Evolutionary conservation across 306 rosid genomes (phyloP), one percentile per base, ranked within the genome.

Genomic region (Canavalia gladiata): DNA sequence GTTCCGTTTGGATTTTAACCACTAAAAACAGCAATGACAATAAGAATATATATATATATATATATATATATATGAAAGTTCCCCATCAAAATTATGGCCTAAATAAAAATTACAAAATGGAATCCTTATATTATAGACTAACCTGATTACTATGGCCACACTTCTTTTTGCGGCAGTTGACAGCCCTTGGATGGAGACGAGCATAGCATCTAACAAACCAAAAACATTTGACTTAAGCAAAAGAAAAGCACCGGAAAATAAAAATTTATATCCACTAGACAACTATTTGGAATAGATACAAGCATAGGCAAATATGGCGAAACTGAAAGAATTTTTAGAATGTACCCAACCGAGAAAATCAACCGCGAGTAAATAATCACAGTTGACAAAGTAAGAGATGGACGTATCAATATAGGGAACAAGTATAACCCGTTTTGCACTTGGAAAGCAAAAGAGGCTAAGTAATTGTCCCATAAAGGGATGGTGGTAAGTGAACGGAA

Each of bases 81-180:
- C 5, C 34, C 13, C 0, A 35, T 3, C 13, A 59, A 31, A 33
- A 2, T 0, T 0, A 3, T 0, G 4, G 7, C 6, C 0, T 8
- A 28, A 75, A 64, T 13, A 5, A 2, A 18, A 2, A 30, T 59
- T 0, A 1, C 6, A 13, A 5, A 0, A 43, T 0, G 60, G 49
- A 1, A 18, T 18, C 25, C 25, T 18, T 0, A 31, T 9, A 9
- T 2, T 0, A 63, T 4, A 43, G 0, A 64, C 79, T 8, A 0
- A 92, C 97, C 92, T 92, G 97, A 39, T 92, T 93, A 78, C 97
- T 93, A 2, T 89, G 97, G 13, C 97, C 97, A 55, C 96, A 93
- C 77, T 93, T 92, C 84, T 90, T 92, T 76, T 92, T 92, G 66
- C 97, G 87, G 81, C 95, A 92, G 83, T 91, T 92, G 0, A 92